Percentiles rank a stretch among this genome's conserved stretches.
Evolutionary conservation across 441 rosid species (phyloP).

Genomic region (Brassica hybrid): DNA sequence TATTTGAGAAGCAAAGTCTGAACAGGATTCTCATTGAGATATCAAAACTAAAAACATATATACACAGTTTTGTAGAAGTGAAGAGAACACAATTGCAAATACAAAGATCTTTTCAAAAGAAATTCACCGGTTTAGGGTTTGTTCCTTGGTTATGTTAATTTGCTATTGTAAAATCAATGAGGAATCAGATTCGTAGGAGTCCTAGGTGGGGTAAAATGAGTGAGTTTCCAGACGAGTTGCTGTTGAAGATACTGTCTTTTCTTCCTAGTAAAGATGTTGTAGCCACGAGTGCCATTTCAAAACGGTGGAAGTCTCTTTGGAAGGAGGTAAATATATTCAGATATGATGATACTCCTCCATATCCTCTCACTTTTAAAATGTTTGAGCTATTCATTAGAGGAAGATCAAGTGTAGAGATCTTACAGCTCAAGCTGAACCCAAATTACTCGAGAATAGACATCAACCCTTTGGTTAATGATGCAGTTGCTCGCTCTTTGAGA

Average conservation of each 20-base stretch:
- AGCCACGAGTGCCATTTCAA: constrained; percentile 24
- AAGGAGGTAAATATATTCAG: background rate
- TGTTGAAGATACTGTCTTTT: constrained; percentile 10
- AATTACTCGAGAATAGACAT: accelerated
- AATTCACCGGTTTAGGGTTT: background rate
- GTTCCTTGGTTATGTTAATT: background rate
- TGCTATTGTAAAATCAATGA: background rate
- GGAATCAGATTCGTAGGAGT: background rate
- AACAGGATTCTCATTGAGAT: constrained; percentile 1
- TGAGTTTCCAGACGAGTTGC: constrained; percentile 3
- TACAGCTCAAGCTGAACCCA: background rate
- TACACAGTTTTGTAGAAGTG: background rate
- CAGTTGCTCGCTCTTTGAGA: background rate
- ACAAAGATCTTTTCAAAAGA: background rate
- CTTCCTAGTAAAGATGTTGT: constrained; percentile 9
- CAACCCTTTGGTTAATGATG: background rate
- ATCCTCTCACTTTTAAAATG: background rate
- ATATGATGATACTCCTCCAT: background rate
- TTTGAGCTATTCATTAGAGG: background rate
- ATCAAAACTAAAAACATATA: background rate
- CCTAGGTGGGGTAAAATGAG: background rate
- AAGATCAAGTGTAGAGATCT: background rate
- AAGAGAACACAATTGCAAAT: background rate
- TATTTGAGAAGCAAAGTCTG: background rate
- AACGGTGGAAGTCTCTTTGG: constrained; percentile 24